A percentile compares a stretch with the other conserved stretches of the same genome.
These are phyloP conservation scores for Xylaria sp. DNA, from an alignment of 2,329 filamentous ascomycete genomes.

Conservation along the genomic window DNA sequence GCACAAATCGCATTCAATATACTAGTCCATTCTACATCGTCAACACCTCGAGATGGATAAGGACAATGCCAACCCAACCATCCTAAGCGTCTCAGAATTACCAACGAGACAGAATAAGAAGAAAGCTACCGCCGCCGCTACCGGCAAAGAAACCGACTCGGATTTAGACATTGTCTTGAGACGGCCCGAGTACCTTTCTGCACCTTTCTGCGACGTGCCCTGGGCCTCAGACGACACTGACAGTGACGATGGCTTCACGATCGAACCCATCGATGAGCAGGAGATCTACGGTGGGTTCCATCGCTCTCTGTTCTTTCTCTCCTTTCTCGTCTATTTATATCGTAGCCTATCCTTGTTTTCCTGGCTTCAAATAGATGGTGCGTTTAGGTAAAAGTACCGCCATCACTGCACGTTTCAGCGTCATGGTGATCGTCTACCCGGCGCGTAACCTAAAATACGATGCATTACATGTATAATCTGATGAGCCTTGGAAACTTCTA, in stretches of 20 bases:
- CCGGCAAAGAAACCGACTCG: constrained; percentile 59
- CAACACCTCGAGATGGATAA: constrained; percentile 51
- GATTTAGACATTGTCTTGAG: constrained; percentile 60
- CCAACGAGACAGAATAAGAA: constrained; percentile 76
- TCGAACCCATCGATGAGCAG: constrained; percentile 93
- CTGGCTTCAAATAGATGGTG: neutral
- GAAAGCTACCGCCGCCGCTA: constrained; percentile 55
- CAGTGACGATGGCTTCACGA: constrained; percentile 66
- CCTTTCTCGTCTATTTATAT: neutral
- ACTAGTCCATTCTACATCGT: neutral
- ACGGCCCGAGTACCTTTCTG: constrained; percentile 56
- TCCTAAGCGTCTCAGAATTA: constrained; percentile 87
- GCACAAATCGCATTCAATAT: neutral
- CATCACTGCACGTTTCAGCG: constrained; percentile 27
- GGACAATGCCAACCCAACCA: constrained; percentile 91
- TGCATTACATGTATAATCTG: neutral
- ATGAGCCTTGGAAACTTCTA: neutral
- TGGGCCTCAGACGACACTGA: constrained; percentile 51
- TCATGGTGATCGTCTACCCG: constrained; percentile 10
- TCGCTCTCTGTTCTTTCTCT: neutral
- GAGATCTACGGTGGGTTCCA: constrained; percentile 85
- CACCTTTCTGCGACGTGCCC: constrained; percentile 53
- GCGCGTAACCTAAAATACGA: constrained; percentile 1
- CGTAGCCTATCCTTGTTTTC: neutral
- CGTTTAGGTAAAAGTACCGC: neutral